Base-by-base conservation (phyloP, 139 green algal species). In the Chlorella vulgaris region DNA sequence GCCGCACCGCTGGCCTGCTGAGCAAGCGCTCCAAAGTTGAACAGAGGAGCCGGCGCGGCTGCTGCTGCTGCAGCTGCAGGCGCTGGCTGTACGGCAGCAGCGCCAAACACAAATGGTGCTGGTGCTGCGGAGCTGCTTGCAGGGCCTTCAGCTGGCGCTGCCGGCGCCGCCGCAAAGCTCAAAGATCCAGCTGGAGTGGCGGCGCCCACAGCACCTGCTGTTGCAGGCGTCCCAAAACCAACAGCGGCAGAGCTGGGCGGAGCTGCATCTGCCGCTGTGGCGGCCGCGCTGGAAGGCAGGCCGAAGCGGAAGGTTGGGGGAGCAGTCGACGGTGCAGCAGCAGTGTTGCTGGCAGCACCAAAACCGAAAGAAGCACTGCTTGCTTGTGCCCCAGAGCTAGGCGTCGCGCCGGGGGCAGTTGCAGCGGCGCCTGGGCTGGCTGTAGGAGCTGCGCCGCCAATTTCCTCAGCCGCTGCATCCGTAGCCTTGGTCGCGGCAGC, bases 401-500 rank as follows among this genome's bases (percentile, higher is more conserved):
- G n/a, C n/a, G n/a, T n/a, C n/a, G n/a, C n/a, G n/a, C n/a, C n/a
- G n/a, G n/a, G n/a, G n/a, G n/a, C n/a, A n/a, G n/a, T n/a, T n/a
- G n/a, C n/a, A n/a, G n/a, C n/a, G n/a, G n/a, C n/a, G n/a, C n/a
- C n/a, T n/a, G n/a, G n/a, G n/a, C n/a, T n/a, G 36, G 65, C n/a
- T 22, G 63, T 66, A n/a, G 80, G 65, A 5, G 68, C 65, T 4
- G 80, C 50, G 3, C 4, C 38, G 38, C 83, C 73, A 55, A 67
- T 76, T 58, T 83, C 83, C 51, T 87, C 76, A 47, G 69, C 77
- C 18, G 68, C 77, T 22, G 83, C 75, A 22, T 65, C 77, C 6
- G 67, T 62, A 2, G 69, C 83, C 31, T 74, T 65, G 24, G 26
- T 40, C 15, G 83, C 77, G 24, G 66, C 75, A 10, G 55, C 39